Evolutionary conservation across 2,329 filamentous ascomycete species (phyloP).

Genomic region (Scolecobasidium constrictum): DNA sequence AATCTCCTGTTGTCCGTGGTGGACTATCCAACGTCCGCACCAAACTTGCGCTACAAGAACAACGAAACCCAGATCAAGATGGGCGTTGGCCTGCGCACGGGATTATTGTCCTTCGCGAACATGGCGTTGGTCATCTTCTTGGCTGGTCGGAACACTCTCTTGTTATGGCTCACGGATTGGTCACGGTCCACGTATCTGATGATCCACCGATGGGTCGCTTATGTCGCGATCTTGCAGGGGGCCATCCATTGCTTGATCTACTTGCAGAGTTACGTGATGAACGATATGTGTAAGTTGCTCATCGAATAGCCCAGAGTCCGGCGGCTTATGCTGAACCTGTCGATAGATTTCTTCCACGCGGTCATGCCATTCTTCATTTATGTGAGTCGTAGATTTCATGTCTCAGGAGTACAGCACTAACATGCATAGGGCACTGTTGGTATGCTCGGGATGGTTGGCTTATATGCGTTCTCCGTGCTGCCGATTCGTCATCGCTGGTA

Average conservation of each 20-base stretch:
- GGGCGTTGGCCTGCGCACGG: conserved; percentile 5
- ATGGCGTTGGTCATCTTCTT: conserved; percentile 7
- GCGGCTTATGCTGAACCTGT: too few relatives aligned
- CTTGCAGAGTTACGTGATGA: conserved; percentile 12
- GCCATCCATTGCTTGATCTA: conserved; percentile 16
- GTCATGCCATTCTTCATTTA: too few relatives aligned
- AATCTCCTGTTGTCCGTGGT: conserved; percentile 1
- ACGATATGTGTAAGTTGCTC: too few relatives aligned
- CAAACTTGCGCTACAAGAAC: background rate
- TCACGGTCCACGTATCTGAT: conserved; percentile 6
- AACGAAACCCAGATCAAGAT: background rate
- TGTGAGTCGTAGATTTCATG: too few relatives aligned
- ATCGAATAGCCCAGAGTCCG: too few relatives aligned
- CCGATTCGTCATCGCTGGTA: conserved; percentile 23
- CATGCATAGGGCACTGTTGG: conserved; percentile 35
- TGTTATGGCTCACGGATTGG: conserved; percentile 11
- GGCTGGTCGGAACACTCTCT: conserved; percentile 10
- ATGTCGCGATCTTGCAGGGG: conserved; percentile 15
- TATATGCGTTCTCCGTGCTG: conserved; percentile 16
- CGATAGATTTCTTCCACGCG: too few relatives aligned
- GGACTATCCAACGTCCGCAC: too few relatives aligned
- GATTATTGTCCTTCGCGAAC: conserved; percentile 4
- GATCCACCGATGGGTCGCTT: conserved; percentile 15
- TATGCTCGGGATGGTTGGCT: conserved; percentile 22
- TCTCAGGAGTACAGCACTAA: too few relatives aligned